Evolutionary conservation across 257 asterid species (phyloP).

Genomic region (Jacaranda mimosifolia): DNA sequence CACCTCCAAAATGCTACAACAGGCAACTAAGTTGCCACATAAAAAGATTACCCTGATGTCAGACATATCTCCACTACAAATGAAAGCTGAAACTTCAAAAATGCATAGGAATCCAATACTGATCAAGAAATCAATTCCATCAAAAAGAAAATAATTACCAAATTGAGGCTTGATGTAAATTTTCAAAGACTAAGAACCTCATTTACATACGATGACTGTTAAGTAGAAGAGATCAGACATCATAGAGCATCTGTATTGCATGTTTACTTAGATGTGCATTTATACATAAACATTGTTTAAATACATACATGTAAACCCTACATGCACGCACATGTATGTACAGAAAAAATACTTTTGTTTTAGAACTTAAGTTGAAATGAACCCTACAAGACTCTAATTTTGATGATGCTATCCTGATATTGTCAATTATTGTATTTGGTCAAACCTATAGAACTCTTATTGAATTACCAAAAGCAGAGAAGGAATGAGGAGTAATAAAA

Average conservation of each 20-base stretch:
- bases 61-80: background rate
- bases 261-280: too few species aligned
- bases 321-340: background rate
- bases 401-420: background rate
- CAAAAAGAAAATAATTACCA: background rate
- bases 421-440: background rate
- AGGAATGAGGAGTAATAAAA: too few species aligned
- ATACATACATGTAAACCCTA: background rate
- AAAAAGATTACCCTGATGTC: background rate
- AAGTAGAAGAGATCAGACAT: too few species aligned
- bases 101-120: background rate
- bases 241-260: too few species aligned
- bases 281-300: background rate
- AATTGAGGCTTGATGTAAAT: background rate
- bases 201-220: background rate
- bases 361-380: background rate
- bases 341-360: background rate
- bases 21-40: background rate
- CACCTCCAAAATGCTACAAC: slow-evolving; percentile 2
- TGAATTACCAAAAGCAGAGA: too few species aligned
- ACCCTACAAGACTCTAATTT: too few species aligned
- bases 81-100: background rate
- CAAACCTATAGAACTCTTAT: background rate
- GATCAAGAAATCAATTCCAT: slow-evolving; percentile 7
- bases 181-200: background rate